Conservation (phyloP, 208 protist species). For the Acanthamoeba healyi region DNA sequence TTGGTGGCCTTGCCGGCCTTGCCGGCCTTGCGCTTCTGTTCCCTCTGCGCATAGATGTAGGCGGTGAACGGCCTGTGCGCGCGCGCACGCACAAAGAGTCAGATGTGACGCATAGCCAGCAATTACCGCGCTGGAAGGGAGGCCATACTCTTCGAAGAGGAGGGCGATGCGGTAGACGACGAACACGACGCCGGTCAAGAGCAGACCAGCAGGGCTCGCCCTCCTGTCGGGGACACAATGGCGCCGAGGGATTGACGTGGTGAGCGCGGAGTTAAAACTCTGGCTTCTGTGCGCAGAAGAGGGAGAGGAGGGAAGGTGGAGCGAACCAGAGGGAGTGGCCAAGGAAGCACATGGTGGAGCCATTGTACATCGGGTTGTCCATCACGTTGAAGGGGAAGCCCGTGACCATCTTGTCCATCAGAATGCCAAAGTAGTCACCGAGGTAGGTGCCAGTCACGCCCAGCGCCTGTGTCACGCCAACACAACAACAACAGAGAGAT, state of each 20-base stretch:
- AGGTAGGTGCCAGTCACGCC: slow-evolving; percentile 95
- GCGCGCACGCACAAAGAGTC: too few species aligned
- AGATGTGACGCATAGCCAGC: not conserved
- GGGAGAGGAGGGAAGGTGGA: slow-evolving; percentile 69
- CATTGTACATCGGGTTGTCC: slow-evolving; percentile 96
- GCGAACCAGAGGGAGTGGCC: slow-evolving; percentile 89
- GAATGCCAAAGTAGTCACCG: slow-evolving; percentile 96
- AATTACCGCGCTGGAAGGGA: too few species aligned
- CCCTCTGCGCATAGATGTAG: slow-evolving; percentile 91
- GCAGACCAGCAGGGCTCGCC: slow-evolving; percentile 88
- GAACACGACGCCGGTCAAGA: slow-evolving; percentile 90
- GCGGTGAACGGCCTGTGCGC: slow-evolving; percentile 91
- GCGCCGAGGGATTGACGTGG: not conserved
- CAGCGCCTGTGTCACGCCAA: slow-evolving; percentile 75
- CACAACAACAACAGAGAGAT: too few species aligned
- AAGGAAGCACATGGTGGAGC: slow-evolving; percentile 93
- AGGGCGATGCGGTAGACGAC: slow-evolving; percentile 93
- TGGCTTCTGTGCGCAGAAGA: too few species aligned
- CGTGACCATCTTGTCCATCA: slow-evolving; percentile 93
- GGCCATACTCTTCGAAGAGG: slow-evolving; percentile 92
- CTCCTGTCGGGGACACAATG: slow-evolving; percentile 33
- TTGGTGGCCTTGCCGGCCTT: not conserved
- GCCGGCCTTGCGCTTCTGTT: slow-evolving; percentile 48
- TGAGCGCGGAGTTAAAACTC: too few species aligned
- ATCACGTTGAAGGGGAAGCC: slow-evolving; percentile 95